These are phyloP conservation scores for Naganishia kalamii DNA, from an alignment of 768 basidiomycete species.

Conservation along the genomic window DNA sequence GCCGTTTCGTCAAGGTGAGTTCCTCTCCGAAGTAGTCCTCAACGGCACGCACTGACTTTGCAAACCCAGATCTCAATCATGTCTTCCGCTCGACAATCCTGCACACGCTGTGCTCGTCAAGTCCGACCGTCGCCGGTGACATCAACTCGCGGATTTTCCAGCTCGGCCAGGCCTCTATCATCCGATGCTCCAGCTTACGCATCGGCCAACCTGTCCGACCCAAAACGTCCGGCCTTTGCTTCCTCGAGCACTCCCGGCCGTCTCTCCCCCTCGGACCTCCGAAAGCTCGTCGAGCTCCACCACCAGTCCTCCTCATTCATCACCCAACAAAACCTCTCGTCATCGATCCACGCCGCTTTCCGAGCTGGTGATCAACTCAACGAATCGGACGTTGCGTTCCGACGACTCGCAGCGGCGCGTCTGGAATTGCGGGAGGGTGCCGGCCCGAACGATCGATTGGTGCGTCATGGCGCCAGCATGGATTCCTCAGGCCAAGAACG, in stretches of 20 bases:
- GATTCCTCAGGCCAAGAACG: constrained; percentile 15
- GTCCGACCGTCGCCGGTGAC: background rate
- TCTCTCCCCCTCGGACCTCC: constrained; percentile 27
- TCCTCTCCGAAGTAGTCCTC: background rate
- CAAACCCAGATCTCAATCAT: background rate
- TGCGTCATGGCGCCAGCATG: background rate
- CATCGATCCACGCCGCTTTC: constrained; percentile 12
- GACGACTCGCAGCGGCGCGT: constrained; percentile 9
- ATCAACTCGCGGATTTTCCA: constrained; percentile 11
- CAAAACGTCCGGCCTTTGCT: constrained; percentile 13
- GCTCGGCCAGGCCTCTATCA: background rate
- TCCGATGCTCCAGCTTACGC: constrained; percentile 15
- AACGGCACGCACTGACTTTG: background rate
- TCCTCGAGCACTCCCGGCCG: constrained; percentile 15
- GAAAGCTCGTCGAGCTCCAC: constrained; percentile 37
- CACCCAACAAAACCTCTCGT: constrained; percentile 20
- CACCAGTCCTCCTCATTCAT: constrained; percentile 40
- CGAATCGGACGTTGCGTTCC: constrained; percentile 13
- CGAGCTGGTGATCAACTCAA: background rate
- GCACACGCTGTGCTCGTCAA: background rate
- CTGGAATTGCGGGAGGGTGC: constrained; percentile 9
- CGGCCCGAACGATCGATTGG: constrained; percentile 5
- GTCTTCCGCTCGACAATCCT: constrained; percentile 15
- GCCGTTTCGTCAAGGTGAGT: too few relatives aligned
- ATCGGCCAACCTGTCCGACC: constrained; percentile 23